Percentiles rank a stretch among this genome's conserved stretches.
Evolutionary conservation across 2,329 filamentous ascomycete species (phyloP).

Genomic region (Botrytis cinerea): DNA sequence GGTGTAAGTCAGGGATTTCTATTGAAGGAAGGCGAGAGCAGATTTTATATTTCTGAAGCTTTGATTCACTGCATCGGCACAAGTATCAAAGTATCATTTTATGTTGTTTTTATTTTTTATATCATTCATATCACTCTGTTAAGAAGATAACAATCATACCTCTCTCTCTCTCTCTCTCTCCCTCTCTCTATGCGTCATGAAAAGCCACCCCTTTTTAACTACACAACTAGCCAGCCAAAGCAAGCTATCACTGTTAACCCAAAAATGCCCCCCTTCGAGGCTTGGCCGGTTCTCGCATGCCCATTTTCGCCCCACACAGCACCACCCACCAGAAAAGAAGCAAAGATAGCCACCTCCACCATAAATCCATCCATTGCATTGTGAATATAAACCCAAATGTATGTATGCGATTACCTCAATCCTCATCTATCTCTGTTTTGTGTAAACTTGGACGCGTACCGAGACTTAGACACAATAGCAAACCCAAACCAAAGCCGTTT

Average conservation of each 20-base stretch:
- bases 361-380: background rate
- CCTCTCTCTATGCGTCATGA: background rate
- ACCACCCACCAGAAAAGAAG: background rate
- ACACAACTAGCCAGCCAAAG: background rate
- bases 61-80: background rate
- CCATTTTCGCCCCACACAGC: background rate
- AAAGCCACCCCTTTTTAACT: background rate
- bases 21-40: background rate
- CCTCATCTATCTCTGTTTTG: background rate
- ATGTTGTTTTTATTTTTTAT: background rate
- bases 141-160: background rate
- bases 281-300: background rate
- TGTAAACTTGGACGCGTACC: background rate
- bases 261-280: background rate
- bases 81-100: background rate
- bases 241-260: background rate
- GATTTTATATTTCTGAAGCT: background rate
- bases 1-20: background rate
- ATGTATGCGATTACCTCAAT: background rate
- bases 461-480: background rate
- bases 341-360: background rate
- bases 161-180: background rate
- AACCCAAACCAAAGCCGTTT: background rate
- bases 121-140: background rate
- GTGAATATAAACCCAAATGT: constrained; percentile 9